phyloP scores from a whole-genome alignment of 1,284 basidiomycete species.

The Heterobasidion irregulare region DNA sequence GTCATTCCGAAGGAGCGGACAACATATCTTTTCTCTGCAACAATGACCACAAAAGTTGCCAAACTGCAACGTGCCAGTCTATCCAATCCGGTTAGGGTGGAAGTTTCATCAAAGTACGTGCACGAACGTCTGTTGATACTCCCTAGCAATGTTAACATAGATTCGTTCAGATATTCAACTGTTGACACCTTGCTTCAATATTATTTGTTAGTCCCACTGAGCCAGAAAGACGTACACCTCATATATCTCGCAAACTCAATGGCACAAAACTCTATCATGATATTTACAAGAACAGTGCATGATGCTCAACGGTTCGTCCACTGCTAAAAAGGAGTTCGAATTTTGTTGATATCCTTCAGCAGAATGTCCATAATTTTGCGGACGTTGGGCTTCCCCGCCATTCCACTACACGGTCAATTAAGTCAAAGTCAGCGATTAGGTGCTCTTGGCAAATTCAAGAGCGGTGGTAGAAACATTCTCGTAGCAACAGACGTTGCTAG shows the following conservation, averaged over 20 bases:
- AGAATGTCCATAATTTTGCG: constrained; percentile 88
- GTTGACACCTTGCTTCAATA: constrained; percentile 94
- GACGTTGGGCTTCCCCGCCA: constrained; percentile 88
- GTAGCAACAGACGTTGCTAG: constrained; percentile 98
- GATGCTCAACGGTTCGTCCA: constrained; percentile 73
- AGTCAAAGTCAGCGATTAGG: constrained; percentile 91
- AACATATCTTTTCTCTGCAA: constrained; percentile 97
- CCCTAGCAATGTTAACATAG: constrained; percentile 3
- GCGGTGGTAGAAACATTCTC: constrained; percentile 84
- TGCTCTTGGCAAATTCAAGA: constrained; percentile 95
- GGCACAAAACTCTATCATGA: constrained; percentile 89
- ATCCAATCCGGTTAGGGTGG: constrained; percentile 89
- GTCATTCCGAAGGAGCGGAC: constrained; percentile 91
- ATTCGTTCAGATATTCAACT: constrained; percentile 81
- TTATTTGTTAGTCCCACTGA: constrained; percentile 91
- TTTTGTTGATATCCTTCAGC: not conserved
- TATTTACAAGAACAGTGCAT: constrained; percentile 94
- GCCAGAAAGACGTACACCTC: constrained; percentile 89
- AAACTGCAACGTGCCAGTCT: constrained; percentile 97
- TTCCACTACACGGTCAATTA: constrained; percentile 94
- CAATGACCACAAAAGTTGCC: constrained; percentile 99
- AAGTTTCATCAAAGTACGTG: constrained; percentile 86
- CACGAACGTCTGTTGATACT: not conserved
- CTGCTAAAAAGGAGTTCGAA: not conserved
- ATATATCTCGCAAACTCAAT: constrained; percentile 87